Conservation (phyloP, 495 filamentous ascomycete genomes). For the Trichoderma asperelloides region DNA sequence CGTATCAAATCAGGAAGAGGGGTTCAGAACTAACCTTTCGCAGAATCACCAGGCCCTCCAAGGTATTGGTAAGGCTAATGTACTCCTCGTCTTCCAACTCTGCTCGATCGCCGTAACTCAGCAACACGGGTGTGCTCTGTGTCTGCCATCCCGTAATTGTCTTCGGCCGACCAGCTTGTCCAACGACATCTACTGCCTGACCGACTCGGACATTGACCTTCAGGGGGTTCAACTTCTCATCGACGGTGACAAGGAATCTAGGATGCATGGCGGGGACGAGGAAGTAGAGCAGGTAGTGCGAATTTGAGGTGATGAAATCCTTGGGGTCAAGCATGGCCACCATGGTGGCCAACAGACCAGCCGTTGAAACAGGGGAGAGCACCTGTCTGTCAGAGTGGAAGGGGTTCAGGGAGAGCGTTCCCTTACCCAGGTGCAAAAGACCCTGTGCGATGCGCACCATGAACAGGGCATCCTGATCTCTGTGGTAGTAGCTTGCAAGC, state of each 20-base stretch:
- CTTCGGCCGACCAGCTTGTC: slow-evolving; percentile 93
- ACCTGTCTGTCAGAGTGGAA: slow-evolving; percentile 98
- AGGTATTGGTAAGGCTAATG: slow-evolving; percentile 74
- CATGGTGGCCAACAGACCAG: slow-evolving; percentile 81
- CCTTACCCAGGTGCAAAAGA: slow-evolving; percentile 98
- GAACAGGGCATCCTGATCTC: slow-evolving; percentile 90
- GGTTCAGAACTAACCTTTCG: slow-evolving; percentile 62
- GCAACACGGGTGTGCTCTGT: slow-evolving; percentile 90
- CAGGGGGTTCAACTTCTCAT: slow-evolving; percentile 87
- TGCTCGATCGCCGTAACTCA: slow-evolving; percentile 87
- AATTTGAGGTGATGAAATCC: slow-evolving; percentile 79
- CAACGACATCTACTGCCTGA: slow-evolving; percentile 96
- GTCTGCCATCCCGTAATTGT: slow-evolving; percentile 99
- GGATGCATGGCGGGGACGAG: slow-evolving; percentile 96
- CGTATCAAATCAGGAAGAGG: slow-evolving; percentile 8
- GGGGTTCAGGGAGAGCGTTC: slow-evolving; percentile 86
- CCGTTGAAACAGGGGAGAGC: slow-evolving; percentile 81
- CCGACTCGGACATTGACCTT: slow-evolving; percentile 95
- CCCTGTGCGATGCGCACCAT: slow-evolving; percentile 99
- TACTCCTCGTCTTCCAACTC: slow-evolving; percentile 98
- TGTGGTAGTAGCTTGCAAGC: slow-evolving; percentile 94
- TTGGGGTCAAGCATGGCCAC: slow-evolving; percentile 91
- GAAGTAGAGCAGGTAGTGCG: slow-evolving; percentile 96
- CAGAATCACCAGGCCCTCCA: slow-evolving; percentile 93
- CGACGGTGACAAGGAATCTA: slow-evolving; percentile 88